Percentiles rank a stretch among this genome's conserved stretches.
Evolutionary conservation across 345 rosid species (phyloP).

Genomic region (Cardamine resedifolia): DNA sequence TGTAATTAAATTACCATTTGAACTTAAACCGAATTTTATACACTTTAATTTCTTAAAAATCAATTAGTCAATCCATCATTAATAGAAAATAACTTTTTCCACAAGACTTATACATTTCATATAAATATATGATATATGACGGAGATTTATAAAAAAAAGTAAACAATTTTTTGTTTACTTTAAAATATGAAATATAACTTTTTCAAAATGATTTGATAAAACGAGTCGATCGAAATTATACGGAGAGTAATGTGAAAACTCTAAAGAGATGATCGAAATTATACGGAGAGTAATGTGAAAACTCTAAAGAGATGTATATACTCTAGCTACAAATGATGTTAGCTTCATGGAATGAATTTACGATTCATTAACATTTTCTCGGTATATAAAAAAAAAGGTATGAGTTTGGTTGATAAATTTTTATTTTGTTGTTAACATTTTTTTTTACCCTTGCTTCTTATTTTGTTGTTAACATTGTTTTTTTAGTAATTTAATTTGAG

Average conservation of each 20-base stretch:
- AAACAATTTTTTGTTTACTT: not conserved
- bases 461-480: not conserved
- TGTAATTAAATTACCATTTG: not conserved
- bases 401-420: not conserved
- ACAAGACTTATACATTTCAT: not conserved
- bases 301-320: not conserved
- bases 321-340: not conserved
- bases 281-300: no score
- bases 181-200: no score
- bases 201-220: not conserved
- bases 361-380: not conserved
- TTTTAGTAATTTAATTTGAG: not conserved
- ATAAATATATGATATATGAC: not conserved
- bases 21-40: not conserved
- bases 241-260: not conserved
- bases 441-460: not conserved
- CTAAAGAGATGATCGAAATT: no score
- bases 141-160: not conserved
- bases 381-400: not conserved
- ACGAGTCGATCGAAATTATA: not conserved
- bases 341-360: not conserved
- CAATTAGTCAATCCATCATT: not conserved
- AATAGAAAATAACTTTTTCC: not conserved
- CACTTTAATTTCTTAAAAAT: not conserved
- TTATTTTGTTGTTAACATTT: not conserved